Evolutionary conservation across 768 basidiomycete species (phyloP).

Genomic region (Mycena filopes): DNA sequence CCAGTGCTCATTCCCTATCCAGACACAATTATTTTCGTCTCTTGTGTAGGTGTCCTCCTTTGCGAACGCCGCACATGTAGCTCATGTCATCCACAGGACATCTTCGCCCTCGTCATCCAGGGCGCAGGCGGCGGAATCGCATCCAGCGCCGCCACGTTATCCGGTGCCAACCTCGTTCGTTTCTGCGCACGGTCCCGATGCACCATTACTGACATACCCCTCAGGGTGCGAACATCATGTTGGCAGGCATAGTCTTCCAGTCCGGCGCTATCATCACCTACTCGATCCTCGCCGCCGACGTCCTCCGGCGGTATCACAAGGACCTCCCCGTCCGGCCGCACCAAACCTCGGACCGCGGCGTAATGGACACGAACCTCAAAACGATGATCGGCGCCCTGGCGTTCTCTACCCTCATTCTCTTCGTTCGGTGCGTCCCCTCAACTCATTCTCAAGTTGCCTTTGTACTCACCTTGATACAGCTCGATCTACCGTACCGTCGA

Average conservation of each 20-base stretch:
- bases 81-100: background rate
- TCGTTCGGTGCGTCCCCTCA: conserved; percentile 51
- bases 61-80: background rate
- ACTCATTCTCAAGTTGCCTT: too few species aligned
- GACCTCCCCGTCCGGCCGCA: conserved; percentile 45
- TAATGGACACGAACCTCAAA: background rate
- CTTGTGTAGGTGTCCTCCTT: conserved; percentile 41
- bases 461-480: background rate
- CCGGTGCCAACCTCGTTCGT: conserved; percentile 12
- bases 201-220: conserved; percentile 16
- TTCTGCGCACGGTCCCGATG: too few species aligned
- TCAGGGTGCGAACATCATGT: conserved; percentile 55
- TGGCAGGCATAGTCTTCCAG: conserved; percentile 72
- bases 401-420: conserved; percentile 54
- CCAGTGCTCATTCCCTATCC: background rate
- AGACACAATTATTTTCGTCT: conserved; percentile 53
- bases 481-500: conserved; percentile 64
- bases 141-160: background rate
- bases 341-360: background rate
- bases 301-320: conserved; percentile 52
- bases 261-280: conserved; percentile 56
- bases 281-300: conserved; percentile 54
- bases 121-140: conserved; percentile 21
- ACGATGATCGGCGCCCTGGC: conserved; percentile 48
- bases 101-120: conserved; percentile 17